Percentiles rank a stretch among this genome's conserved stretches.
Conservation (phyloP, 73 alveolate genomes). For the Tetrahymena malaccensis region DNA sequence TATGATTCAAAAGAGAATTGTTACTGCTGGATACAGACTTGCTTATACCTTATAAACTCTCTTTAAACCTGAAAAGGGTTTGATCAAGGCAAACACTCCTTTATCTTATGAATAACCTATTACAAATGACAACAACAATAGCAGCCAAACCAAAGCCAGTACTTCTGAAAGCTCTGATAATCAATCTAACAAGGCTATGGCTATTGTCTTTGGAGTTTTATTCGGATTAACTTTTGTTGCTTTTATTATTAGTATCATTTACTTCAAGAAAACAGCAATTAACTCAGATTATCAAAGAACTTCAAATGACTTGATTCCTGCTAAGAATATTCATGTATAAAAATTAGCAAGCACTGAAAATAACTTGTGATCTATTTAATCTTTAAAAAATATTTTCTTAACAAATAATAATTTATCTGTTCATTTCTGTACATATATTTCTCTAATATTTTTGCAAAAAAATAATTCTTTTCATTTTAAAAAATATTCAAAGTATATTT, state of each 20-base stretch:
- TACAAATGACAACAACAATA: background rate
- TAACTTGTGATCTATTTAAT: background rate
- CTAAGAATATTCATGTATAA: background rate
- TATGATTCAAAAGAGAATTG: background rate
- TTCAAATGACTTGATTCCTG: background rate
- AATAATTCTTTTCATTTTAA: too few relatives aligned
- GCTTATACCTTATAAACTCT: background rate
- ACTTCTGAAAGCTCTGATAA: background rate
- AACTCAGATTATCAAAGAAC: background rate
- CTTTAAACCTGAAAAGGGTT: background rate
- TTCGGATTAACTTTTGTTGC: background rate
- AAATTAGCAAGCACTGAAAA: background rate
- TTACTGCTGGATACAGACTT: background rate
- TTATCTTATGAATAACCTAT: background rate
- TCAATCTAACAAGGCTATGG: background rate
- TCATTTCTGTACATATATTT: too few relatives aligned
- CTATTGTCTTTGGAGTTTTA: background rate
- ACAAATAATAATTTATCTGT: background rate
- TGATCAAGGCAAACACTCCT: background rate
- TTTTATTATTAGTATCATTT: background rate
- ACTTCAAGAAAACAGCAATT: background rate
- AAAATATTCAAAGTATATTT: too few relatives aligned
- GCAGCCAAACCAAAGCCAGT: background rate
- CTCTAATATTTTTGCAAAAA: too few relatives aligned
- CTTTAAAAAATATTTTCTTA: background rate